These are phyloP conservation scores for Yamadazyma sp. DNA, from an alignment of 1,139 yeast species.

Conservation along the genomic window DNA sequence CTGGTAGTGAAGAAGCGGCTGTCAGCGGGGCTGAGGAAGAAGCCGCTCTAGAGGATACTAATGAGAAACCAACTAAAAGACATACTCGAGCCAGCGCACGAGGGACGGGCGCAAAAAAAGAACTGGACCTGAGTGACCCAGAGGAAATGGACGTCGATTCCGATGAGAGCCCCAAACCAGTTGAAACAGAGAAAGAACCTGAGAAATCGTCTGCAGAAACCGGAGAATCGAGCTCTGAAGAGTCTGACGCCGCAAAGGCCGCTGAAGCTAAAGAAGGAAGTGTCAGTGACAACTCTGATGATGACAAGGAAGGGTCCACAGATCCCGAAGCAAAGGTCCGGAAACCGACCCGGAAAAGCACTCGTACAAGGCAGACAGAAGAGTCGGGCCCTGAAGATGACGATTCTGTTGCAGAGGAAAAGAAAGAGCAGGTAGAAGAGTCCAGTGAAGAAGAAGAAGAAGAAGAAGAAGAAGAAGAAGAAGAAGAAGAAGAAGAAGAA, in stretches of 20 bases:
- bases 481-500: constrained; percentile 2
- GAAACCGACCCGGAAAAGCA: not conserved
- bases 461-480: not conserved
- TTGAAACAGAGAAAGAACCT: constrained; percentile 6
- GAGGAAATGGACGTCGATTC: constrained; percentile 1
- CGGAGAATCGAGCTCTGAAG: not conserved
- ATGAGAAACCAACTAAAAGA: not conserved
- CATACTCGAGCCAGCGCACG: constrained; percentile 4
- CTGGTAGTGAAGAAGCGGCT: constrained; percentile 1
- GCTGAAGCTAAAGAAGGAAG: constrained; percentile 1
- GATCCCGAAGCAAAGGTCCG: constrained; percentile 1
- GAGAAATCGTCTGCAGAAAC: constrained; percentile 9
- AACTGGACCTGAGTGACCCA: constrained; percentile 6
- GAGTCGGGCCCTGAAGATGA: constrained; percentile 4
- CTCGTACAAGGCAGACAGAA: constrained; percentile 1
- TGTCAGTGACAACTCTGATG: constrained; percentile 1
- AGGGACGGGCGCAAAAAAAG: constrained; percentile 7
- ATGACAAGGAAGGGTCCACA: constrained; percentile 4
- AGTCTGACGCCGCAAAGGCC: not conserved
- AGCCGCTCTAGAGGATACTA: no score
- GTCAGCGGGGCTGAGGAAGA: not conserved
- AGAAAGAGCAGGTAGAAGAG: constrained; percentile 4
- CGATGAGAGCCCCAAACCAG: not conserved
- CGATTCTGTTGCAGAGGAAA: constrained; percentile 9
- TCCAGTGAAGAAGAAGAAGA: constrained; percentile 1